Evolutionary conservation across 768 basidiomycete species (phyloP).

Genomic region (Botryobasidium botryosum): DNA sequence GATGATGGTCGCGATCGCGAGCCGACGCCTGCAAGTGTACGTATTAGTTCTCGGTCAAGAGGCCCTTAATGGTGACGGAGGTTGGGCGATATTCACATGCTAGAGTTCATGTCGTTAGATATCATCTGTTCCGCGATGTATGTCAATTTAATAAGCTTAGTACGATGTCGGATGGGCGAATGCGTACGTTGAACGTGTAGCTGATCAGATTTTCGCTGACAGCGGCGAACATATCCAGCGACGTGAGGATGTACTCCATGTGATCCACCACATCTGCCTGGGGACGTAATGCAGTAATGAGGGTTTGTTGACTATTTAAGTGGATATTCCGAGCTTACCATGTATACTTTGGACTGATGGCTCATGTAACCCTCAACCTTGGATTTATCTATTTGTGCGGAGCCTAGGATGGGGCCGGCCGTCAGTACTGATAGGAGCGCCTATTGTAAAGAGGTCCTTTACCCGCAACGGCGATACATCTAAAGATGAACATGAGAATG

Average conservation of each 20-base stretch:
- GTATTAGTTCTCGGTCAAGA: no score
- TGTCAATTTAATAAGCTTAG: background rate
- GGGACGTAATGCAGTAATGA: background rate
- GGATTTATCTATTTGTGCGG: slow-evolving; percentile 8
- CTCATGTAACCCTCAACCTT: slow-evolving; percentile 46
- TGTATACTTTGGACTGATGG: slow-evolving; percentile 50
- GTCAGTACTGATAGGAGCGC: slow-evolving; percentile 30
- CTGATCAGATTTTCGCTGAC: slow-evolving; percentile 56
- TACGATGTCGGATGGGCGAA: background rate
- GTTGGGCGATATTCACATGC: slow-evolving; percentile 31
- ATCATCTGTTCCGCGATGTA: slow-evolving; percentile 30
- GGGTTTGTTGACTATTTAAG: background rate
- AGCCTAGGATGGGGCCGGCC: no score
- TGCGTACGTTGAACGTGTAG: slow-evolving; percentile 55
- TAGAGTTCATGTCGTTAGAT: slow-evolving; percentile 59
- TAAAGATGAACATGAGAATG: no score
- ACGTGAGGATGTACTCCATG: slow-evolving; percentile 51
- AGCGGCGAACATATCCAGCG: slow-evolving; percentile 55
- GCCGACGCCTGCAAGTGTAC: slow-evolving; percentile 31
- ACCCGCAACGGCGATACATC: no score
- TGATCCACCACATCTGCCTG: slow-evolving; percentile 64
- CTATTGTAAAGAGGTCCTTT: no score
- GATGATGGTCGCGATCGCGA: slow-evolving; percentile 53
- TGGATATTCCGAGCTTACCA: slow-evolving; percentile 27
- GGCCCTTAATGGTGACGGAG: background rate